Percentiles rank a stretch among this genome's conserved stretches.
These are phyloP conservation scores for Alnus rubra DNA, from an alignment of 306 rosid species.

Conservation along the genomic window DNA sequence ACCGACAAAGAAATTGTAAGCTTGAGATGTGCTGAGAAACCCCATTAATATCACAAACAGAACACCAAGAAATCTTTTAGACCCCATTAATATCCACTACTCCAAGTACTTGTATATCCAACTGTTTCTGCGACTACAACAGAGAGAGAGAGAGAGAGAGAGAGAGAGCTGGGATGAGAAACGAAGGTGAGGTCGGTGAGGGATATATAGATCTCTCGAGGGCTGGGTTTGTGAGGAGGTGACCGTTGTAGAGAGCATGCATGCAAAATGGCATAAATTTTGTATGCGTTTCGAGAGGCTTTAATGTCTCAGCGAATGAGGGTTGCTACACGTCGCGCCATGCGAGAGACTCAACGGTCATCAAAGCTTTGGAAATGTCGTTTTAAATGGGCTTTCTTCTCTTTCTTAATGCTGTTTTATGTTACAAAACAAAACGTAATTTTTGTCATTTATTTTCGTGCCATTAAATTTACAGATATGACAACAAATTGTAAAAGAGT, in stretches of 20 bases:
- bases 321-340: slow-evolving; percentile 32
- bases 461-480: no score
- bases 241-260: slow-evolving; percentile 35
- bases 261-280: slow-evolving; percentile 25
- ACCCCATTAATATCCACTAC: slow-evolving; percentile 22
- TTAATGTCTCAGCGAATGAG: not conserved
- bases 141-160: not conserved
- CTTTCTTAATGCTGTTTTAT: not conserved
- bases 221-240: slow-evolving; percentile 11
- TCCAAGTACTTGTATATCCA: not conserved
- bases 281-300: slow-evolving; percentile 20
- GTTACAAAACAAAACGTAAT: no score
- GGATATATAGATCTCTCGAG: slow-evolving; percentile 17
- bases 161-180: not conserved
- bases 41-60: slow-evolving; percentile 22
- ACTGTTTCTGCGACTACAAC: no score
- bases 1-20: slow-evolving; percentile 47
- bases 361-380: not conserved
- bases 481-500: no score
- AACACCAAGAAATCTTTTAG: slow-evolving; percentile 7
- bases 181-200: not conserved
- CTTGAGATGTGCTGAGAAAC: slow-evolving; percentile 31
- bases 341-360: slow-evolving; percentile 32
- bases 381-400: not conserved
- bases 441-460: no score